Conservation (phyloP, 768 basidiomycete species). For the Lactifluus pinguis region DNA sequence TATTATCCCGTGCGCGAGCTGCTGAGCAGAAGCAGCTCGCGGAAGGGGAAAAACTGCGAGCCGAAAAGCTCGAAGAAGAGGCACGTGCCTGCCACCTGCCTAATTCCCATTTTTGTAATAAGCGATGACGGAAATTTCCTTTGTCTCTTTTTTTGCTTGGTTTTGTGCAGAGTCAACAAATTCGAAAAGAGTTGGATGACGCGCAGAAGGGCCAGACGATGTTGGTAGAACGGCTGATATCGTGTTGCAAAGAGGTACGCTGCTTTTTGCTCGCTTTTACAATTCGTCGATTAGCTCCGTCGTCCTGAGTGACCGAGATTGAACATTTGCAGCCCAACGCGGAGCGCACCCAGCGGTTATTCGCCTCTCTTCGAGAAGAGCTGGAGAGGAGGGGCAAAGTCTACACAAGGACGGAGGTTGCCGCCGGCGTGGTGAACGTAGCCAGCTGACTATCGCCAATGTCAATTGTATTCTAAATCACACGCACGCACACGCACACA, state of each 20-base stretch:
- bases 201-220: conserved; percentile 68
- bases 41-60: conserved; percentile 61
- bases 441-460: conserved; percentile 7
- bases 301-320: conserved; percentile 14
- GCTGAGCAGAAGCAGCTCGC: conserved; percentile 82
- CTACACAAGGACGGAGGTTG: conserved; percentile 22
- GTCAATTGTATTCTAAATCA: conserved; percentile 3
- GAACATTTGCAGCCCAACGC: conserved; percentile 53
- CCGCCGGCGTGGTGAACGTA: conserved; percentile 1
- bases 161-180: conserved; percentile 45
- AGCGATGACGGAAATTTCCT: neutral
- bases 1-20: conserved; percentile 78
- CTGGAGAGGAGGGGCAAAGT: conserved; percentile 54
- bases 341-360: conserved; percentile 73
- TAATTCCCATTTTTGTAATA: neutral
- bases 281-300: neutral
- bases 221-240: conserved; percentile 75
- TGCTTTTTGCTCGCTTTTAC: conserved; percentile 2
- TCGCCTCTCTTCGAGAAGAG: conserved; percentile 75
- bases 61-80: conserved; percentile 67
- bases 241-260: conserved; percentile 81
- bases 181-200: conserved; percentile 73
- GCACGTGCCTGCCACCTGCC: conserved; percentile 30
- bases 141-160: neutral
- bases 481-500: neutral